Base-by-base conservation (phyloP, 345 rosid species). In the Arabidopsis suecica region DNA sequence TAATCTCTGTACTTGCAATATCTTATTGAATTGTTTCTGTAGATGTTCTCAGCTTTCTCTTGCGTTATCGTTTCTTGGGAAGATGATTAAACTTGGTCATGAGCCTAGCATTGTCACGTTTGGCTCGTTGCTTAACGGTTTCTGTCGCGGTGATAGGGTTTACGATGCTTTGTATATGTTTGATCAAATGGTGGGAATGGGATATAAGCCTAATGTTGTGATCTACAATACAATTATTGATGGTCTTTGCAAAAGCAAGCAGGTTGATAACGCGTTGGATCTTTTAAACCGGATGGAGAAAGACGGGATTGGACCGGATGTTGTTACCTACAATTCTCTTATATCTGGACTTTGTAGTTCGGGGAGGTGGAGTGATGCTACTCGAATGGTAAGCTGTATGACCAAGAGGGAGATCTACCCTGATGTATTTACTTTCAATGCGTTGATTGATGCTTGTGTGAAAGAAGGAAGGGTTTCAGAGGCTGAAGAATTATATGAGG, bases 61-160 rank as follows among this genome's bases (percentile, higher is more conserved):
- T 12, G 81, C 77, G 4, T 44, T 78, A 1, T 72, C 78, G 5
- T 63, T 78, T 16, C 42, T 78, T 3, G 81, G 73, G 61, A 72
- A 71, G 18, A 78, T 78, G 73, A 32, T 78, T 23, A 78, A 78
- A 12, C 81, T 78, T 65, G 81, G 81, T 13, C 68, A 65, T 36
- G 53, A 23, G 28, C 81, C 81, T 6, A 66, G 69, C 40, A 30
- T 78, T 4, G 68, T 78, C 9, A 78, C 73, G 0, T 42, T 78
- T 51, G 70, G 70, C 3, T 71, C 81, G 0, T 1, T 79, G 38
- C 42, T 79, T 7, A 30, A 36, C 1, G 82, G 78, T 20, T 68
- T 54, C 23, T 79, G 82, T 37, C 65, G 64, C 1, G 44, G 23
- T 0, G 53, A 34, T 62, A 72, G 72, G 65, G 9, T 73, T 14